These are phyloP conservation scores for Cryptococcus wingfieldii DNA, from an alignment of 1,284 basidiomycete genomes.

Conservation along the genomic window DNA sequence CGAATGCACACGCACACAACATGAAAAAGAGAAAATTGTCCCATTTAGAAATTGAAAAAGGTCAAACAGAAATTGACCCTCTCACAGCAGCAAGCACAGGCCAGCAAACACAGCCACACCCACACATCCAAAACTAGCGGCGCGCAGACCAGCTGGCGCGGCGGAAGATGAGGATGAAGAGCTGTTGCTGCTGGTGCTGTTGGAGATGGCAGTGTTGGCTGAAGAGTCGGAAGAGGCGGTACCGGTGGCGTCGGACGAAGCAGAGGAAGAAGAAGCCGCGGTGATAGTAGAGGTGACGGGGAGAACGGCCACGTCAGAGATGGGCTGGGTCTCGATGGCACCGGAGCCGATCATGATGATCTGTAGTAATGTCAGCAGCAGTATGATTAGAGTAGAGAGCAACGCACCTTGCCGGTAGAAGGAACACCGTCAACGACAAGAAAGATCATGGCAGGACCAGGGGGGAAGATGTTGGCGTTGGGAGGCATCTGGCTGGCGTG, in stretches of 20 bases:
- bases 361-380: conserved; percentile 53
- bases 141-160: conserved; percentile 1
- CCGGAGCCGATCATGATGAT: conserved; percentile 74
- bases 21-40: not conserved
- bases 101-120: not conserved
- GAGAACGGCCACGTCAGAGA: conserved; percentile 52
- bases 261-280: not conserved
- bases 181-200: no score
- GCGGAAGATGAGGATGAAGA: not conserved
- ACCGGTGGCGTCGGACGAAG: not conserved
- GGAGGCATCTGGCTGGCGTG: conserved; percentile 75
- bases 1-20: not conserved
- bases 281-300: conserved; percentile 46
- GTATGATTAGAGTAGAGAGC: not conserved
- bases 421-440: conserved; percentile 81
- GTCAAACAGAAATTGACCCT: not conserved
- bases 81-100: not conserved
- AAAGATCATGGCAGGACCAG: conserved; percentile 77
- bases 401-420: conserved; percentile 58
- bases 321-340: conserved; percentile 65
- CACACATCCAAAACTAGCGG: not conserved
- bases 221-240: not conserved
- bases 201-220: not conserved
- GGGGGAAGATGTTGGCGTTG: conserved; percentile 77
- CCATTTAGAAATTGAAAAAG: not conserved